phyloP scores from a whole-genome alignment of 2,329 filamentous ascomycete species.

The Aspergillus sp. region DNA sequence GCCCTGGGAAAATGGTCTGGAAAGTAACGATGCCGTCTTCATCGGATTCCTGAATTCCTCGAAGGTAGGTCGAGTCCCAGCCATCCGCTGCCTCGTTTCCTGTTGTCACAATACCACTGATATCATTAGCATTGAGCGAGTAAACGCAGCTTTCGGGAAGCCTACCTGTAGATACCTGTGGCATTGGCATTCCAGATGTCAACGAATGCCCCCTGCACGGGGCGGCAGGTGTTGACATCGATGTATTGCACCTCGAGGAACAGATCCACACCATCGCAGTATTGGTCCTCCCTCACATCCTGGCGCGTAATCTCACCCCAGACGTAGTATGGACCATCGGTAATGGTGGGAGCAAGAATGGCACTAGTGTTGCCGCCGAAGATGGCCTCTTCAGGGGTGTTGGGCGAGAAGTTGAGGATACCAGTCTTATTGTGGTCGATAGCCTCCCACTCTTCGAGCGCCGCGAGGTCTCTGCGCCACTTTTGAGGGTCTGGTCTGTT shows the following conservation, averaged over 20 bases:
- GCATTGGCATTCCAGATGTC: slow-evolving; percentile 56
- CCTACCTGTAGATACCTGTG: slow-evolving; percentile 50
- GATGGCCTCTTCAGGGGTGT: slow-evolving; percentile 36
- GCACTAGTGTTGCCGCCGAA: slow-evolving; percentile 51
- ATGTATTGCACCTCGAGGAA: slow-evolving; percentile 53
- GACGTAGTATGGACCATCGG: slow-evolving; percentile 53
- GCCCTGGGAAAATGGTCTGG: slow-evolving; percentile 54
- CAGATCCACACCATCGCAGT: slow-evolving; percentile 47
- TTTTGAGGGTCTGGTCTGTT: slow-evolving; percentile 28
- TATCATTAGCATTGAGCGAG: slow-evolving; percentile 11
- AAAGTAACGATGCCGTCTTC: slow-evolving; percentile 55
- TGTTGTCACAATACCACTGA: slow-evolving; percentile 32
- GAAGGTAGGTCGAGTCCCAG: slow-evolving; percentile 51
- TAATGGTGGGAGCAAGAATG: slow-evolving; percentile 49
- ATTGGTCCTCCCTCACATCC: slow-evolving; percentile 45
- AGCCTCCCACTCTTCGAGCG: slow-evolving; percentile 44
- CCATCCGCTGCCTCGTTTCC: slow-evolving; percentile 37
- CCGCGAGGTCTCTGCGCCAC: slow-evolving; percentile 41
- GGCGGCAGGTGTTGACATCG: slow-evolving; percentile 52
- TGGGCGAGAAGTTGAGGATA: slow-evolving; percentile 29
- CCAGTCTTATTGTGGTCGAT: slow-evolving; percentile 46
- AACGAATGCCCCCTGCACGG: slow-evolving; percentile 43
- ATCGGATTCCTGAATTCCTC: slow-evolving; percentile 54
- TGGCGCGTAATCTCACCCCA: slow-evolving; percentile 49
- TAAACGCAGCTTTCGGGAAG: slow-evolving; percentile 22